Evolutionary conservation across 1,139 yeast species (phyloP).

Genomic region (Candida frijolesensis): DNA sequence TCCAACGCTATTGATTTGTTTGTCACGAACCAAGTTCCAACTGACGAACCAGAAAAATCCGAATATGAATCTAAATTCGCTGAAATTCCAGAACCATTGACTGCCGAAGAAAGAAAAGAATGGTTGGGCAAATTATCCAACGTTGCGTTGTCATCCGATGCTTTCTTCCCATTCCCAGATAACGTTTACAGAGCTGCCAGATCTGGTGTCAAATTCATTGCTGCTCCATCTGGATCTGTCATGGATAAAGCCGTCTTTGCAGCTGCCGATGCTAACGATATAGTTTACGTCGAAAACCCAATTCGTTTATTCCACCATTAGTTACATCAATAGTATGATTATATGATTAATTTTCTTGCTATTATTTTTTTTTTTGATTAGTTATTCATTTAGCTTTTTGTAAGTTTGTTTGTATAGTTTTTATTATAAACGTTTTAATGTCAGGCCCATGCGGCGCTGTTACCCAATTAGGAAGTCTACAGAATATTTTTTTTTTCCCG

Average conservation of each 20-base stretch:
- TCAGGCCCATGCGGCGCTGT: neutral
- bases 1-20: conserved; percentile 94
- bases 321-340: neutral
- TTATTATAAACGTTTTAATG: neutral
- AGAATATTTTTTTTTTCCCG: neutral
- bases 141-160: conserved; percentile 94
- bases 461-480: conserved; percentile 4
- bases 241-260: conserved; percentile 96
- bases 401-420: neutral
- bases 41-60: conserved; percentile 86
- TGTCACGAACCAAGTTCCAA: conserved; percentile 90
- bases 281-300: conserved; percentile 93
- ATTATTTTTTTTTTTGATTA: neutral
- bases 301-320: conserved; percentile 97
- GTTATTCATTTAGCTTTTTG: neutral
- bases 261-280: conserved; percentile 87
- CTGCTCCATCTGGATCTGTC: conserved; percentile 97
- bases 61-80: conserved; percentile 92
- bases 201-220: conserved; percentile 92
- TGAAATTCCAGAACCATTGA: conserved; percentile 78
- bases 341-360: neutral
- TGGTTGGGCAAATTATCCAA: conserved; percentile 80
- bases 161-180: conserved; percentile 99
- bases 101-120: conserved; percentile 79
- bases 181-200: conserved; percentile 96